Base-by-base conservation (phyloP, 1,139 yeast species). In the Geotrichum klebahnii region DNA sequence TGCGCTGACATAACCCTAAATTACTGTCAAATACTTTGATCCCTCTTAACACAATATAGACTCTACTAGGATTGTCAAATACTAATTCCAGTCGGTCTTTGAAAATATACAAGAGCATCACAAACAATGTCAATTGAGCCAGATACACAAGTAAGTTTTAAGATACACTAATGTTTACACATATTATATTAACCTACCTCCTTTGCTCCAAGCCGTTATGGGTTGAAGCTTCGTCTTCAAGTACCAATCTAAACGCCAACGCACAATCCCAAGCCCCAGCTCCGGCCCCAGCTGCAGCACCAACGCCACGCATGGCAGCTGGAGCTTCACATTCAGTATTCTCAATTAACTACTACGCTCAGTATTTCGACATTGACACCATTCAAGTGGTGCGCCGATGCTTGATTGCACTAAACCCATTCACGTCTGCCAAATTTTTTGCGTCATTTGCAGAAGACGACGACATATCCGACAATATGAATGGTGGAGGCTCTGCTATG, bases 301-400 rank as follows among this genome's bases (percentile, higher is more conserved):
- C 39, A 20, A 2, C 46, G 37, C 40, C 20, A 19, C 44, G 16
- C 31, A 2, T 8, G 10, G 8, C 38, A 23, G 38, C 29, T 10
- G 42, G 31, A 8, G 29, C 26, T 5, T 33, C 23, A 8, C 6
- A 10, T 8, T 45, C 55, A 3, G 68, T 77, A 60, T 77, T 81
- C 60, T 77, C 80, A 33, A 68, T 80, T 48, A 74, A 72, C 51
- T 80, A 77, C 63, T 82, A 82, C 61, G 67, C 82, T 52, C 71
- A 73, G 54, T 81, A 69, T 63, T 84, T 82, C 63, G 84, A 83
- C 60, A 73, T 84, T 48, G 82, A 81, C 55, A 79, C 87, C 9
- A 71, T 68, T 17, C 80, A 79, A 16, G 86, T 84, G 51, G 33
- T 58, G 17, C 58, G 57, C 19, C 62, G 76, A 20, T 61, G 69